Percentiles rank a stretch among this genome's conserved stretches.
Evolutionary conservation across 2,329 filamentous ascomycete species (phyloP).

Genomic region (Penicillium sp.): DNA sequence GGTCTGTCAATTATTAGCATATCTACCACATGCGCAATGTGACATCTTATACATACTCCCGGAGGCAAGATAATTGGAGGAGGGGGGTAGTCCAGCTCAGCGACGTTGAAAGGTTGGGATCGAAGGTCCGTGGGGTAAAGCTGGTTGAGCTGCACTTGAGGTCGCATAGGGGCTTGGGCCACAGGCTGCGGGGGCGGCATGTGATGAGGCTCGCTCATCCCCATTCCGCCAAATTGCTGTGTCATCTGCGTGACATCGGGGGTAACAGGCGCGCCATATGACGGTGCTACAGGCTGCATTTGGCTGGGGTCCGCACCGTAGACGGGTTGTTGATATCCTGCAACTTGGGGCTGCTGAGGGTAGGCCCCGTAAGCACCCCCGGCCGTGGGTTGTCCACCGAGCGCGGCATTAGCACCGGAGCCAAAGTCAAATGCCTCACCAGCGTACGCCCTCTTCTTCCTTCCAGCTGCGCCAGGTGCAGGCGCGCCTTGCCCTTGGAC

Average conservation of each 20-base stretch:
- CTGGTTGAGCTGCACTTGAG: slow-evolving; percentile 66
- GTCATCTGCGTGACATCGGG: slow-evolving; percentile 69
- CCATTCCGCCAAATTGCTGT: slow-evolving; percentile 78
- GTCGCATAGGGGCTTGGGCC: slow-evolving; percentile 41
- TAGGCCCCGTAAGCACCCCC: slow-evolving; percentile 64
- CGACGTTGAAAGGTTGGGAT: slow-evolving; percentile 89
- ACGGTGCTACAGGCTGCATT: slow-evolving; percentile 61
- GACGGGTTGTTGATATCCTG: slow-evolving; percentile 42
- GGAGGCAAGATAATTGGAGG: slow-evolving; percentile 87
- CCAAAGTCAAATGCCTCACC: slow-evolving; percentile 93
- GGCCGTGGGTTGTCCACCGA: slow-evolving; percentile 48
- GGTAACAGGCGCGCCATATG: slow-evolving; percentile 59
- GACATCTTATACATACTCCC: slow-evolving; percentile 64
- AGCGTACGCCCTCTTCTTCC: slow-evolving; percentile 91
- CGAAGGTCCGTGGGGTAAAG: slow-evolving; percentile 89
- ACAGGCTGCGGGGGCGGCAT: slow-evolving; percentile 41
- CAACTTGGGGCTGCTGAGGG: slow-evolving; percentile 51
- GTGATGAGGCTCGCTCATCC: slow-evolving; percentile 58
- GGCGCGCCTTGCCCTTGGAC: slow-evolving; percentile 31
- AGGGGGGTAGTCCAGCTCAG: slow-evolving; percentile 85
- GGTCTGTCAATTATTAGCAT: slow-evolving; percentile 58
- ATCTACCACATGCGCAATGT: not conserved
- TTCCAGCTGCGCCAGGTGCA: slow-evolving; percentile 35
- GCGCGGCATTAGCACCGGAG: slow-evolving; percentile 74
- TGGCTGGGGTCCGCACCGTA: slow-evolving; percentile 46